Conservation (phyloP, 331 rosid genomes). For the Pyracantha coccinea region DNA sequence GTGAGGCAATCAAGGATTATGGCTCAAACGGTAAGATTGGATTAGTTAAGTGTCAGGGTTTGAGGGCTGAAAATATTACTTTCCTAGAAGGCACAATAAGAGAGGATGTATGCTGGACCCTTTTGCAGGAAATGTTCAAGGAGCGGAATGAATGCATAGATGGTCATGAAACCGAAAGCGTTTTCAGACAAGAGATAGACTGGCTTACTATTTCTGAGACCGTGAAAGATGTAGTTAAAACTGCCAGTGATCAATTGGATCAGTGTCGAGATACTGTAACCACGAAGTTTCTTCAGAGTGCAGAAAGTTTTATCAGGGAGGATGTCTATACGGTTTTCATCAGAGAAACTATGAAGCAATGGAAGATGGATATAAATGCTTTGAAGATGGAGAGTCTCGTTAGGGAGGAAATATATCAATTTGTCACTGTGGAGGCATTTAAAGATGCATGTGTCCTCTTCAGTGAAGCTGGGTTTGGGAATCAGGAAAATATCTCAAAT, state of each 20-base stretch:
- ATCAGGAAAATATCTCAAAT: conserved; percentile 11
- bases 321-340: conserved; percentile 40
- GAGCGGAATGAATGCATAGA: conserved; percentile 31
- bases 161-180: conserved; percentile 13
- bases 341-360: conserved; percentile 31
- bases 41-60: not conserved
- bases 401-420: conserved; percentile 27
- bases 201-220: conserved; percentile 31
- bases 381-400: conserved; percentile 23
- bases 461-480: conserved; percentile 11
- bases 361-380: conserved; percentile 29
- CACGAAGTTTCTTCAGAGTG: not conserved
- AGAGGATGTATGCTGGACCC: conserved; percentile 29
- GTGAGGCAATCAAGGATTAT: conserved; percentile 26
- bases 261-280: conserved; percentile 1
- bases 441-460: conserved; percentile 21
- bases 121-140: conserved; percentile 23
- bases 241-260: conserved; percentile 5
- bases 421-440: conserved; percentile 29
- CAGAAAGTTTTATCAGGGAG: conserved; percentile 28
- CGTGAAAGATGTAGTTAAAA: conserved; percentile 13
- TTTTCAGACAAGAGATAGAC: conserved; percentile 28
- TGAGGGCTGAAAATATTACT: conserved; percentile 8
- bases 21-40: conserved; percentile 8
- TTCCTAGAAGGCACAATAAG: conserved; percentile 18